Percentiles rank a stretch among this genome's conserved stretches.
Conservation (phyloP, 345 rosid genomes). For the Hibiscus mutabilis region DNA sequence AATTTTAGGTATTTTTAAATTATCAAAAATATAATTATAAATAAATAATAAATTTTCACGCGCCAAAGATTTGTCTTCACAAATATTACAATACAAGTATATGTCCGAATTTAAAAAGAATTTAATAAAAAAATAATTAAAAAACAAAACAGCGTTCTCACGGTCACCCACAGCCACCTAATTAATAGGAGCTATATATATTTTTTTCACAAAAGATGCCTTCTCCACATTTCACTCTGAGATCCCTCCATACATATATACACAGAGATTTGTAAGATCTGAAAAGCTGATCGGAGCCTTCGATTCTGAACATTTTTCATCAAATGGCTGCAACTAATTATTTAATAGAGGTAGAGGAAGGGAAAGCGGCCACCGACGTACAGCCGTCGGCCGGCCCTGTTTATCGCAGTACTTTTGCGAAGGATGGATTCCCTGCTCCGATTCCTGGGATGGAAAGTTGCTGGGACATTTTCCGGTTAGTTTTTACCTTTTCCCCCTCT, state of each 20-base stretch:
- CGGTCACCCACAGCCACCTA: slow-evolving; percentile 9
- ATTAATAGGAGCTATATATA: neutral
- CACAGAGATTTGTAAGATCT: neutral
- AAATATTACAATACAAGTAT: neutral
- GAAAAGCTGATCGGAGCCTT: neutral
- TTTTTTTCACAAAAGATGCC: neutral
- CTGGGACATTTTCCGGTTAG: slow-evolving; percentile 96
- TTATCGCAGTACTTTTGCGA: slow-evolving; percentile 71
- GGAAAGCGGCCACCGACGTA: slow-evolving; percentile 51
- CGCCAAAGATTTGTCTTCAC: neutral
- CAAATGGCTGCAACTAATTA: slow-evolving; percentile 39
- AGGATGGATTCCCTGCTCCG: slow-evolving; percentile 75
- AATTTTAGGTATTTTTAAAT: too few species aligned
- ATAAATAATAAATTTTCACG: neutral
- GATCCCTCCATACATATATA: neutral
- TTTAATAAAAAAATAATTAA: neutral
- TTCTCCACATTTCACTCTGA: neutral
- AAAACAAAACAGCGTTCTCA: neutral
- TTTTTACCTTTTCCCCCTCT: slow-evolving; percentile 35
- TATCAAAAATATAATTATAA: too few species aligned
- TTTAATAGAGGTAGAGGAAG: slow-evolving; percentile 65
- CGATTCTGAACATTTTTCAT: neutral
- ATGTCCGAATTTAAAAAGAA: neutral
- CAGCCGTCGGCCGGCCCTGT: slow-evolving; percentile 81
- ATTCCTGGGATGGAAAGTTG: slow-evolving; percentile 67